Base-by-base conservation (phyloP, 495 filamentous ascomycete species). In the Penicillium bovifimosum region DNA sequence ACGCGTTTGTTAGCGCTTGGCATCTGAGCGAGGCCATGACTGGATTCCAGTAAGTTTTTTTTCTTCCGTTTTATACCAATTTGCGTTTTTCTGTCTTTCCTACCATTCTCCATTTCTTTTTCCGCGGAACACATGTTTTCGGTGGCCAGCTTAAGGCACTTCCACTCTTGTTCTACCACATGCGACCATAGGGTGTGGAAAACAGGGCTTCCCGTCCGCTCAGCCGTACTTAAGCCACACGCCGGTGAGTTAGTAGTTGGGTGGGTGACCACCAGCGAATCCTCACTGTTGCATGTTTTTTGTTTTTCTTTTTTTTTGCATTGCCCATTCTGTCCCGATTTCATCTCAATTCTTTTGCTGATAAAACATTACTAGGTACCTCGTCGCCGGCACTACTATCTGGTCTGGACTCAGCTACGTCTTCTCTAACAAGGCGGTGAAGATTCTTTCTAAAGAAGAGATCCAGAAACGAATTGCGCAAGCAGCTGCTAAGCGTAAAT, bases 351-450 rank as follows among this genome's bases (percentile, higher is more conserved):
- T 50, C 71, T 64, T 26, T 20, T 32, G 40, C 14, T 44, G 24
- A 42, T n/a, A 26, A 56, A 16, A 20, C n/a, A 29, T 24, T 43
- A n/a, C 6, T 41, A 76, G 74, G 52, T 77, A 89, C 57, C 70
- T 90, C 32, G 89, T 95, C 6, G 89, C 87, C 0, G 78, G 78
- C 0, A 95, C 89, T 9, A 95, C 89, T 1, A 64, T 92, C 11
- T 91, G 88, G 88, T 91, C 87, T 28, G 89, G 89, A 14, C 74
- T 88, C 4, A 88, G 86, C 64, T 95, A 95, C 60, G 71, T 92
- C 29, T 90, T 85, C 62, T 85, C 84, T 50, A 90, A 87, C 60
- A 82, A 90, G 59, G 88, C 87, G 0, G 87, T 92, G 38, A 90
- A 84, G 64, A 92, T 92, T 41, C 63, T 95, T 9, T 82, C 78